Conservation (phyloP, 441 rosid species). For the Metrosideros polymorpha region DNA sequence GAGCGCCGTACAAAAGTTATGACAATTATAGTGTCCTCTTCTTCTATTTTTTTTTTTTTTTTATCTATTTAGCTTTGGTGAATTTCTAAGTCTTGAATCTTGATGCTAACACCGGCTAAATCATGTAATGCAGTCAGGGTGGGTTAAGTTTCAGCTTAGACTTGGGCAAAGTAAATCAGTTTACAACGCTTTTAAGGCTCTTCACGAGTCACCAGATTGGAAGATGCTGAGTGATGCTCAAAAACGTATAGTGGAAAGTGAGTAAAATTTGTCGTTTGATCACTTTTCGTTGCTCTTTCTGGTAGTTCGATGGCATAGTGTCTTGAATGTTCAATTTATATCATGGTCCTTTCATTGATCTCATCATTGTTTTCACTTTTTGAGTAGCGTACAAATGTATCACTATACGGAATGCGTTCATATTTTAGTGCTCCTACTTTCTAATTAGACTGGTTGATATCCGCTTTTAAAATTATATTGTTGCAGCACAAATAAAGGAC, state of each 20-base stretch:
- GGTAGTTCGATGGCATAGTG: neutral
- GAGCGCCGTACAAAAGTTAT: no score
- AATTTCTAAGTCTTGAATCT: neutral
- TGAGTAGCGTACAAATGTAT: neutral
- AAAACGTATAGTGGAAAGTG: slow-evolving; percentile 73
- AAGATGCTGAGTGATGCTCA: no score
- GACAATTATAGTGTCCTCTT: no score
- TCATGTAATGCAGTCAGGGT: slow-evolving; percentile 45
- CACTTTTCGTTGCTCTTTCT: neutral
- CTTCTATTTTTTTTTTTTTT: no score
- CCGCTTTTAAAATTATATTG: neutral
- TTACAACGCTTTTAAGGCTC: slow-evolving; percentile 64
- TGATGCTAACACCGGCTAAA: neutral
- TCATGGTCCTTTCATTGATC: neutral
- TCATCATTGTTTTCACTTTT: neutral
- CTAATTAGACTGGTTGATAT: neutral
- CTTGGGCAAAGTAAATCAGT: slow-evolving; percentile 78
- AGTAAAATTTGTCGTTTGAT: slow-evolving; percentile 1
- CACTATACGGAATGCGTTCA: neutral
- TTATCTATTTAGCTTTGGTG: neutral
- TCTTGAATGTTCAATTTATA: neutral
- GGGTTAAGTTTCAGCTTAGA: slow-evolving; percentile 62
- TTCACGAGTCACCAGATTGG: slow-evolving; percentile 65
- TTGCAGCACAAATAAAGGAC: slow-evolving; percentile 62
- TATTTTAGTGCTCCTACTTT: neutral